Percentiles rank a stretch among this genome's conserved stretches.
Evolutionary conservation across 345 rosid species (phyloP).

Genomic region (Lepidium aucheri): DNA sequence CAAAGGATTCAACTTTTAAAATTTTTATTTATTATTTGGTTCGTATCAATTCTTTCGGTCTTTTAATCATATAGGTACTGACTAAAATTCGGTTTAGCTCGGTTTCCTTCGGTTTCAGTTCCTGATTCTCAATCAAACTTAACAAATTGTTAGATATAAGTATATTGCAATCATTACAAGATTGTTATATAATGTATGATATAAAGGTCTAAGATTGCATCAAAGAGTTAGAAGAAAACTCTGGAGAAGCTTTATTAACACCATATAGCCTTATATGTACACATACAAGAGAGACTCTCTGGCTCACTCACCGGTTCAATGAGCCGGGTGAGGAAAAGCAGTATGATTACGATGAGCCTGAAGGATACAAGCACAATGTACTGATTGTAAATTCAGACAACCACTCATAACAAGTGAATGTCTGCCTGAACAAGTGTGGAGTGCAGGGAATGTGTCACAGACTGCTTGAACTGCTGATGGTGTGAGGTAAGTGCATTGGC

Average conservation of each 20-base stretch:
- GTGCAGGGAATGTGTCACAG: constrained; percentile 87
- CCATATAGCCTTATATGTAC: constrained; percentile 8
- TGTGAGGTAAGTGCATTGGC: constrained; percentile 94
- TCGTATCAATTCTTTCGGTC: too few relatives aligned
- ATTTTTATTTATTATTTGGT: too few relatives aligned
- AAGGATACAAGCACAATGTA: constrained; percentile 79
- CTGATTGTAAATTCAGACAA: constrained; percentile 71
- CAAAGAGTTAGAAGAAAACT: not conserved
- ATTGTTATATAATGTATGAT: not conserved
- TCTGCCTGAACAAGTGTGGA: constrained; percentile 90
- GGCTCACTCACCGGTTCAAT: constrained; percentile 1
- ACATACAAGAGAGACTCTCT: constrained; percentile 6
- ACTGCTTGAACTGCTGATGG: constrained; percentile 92
- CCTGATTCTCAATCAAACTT: not conserved
- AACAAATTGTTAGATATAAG: not conserved
- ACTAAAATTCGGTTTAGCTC: too few relatives aligned
- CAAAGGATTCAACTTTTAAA: too few relatives aligned
- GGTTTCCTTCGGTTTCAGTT: too few relatives aligned
- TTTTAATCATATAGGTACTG: too few relatives aligned
- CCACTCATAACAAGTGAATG: constrained; percentile 98
- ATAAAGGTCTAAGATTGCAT: not conserved
- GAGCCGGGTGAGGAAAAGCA: constrained; percentile 18
- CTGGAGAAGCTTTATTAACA: constrained; percentile 4
- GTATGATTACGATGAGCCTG: constrained; percentile 54
- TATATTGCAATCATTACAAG: not conserved